Conservation (phyloP, 192 early-diverging fungal genomes). For the Radiomyces spectabilis region DNA sequence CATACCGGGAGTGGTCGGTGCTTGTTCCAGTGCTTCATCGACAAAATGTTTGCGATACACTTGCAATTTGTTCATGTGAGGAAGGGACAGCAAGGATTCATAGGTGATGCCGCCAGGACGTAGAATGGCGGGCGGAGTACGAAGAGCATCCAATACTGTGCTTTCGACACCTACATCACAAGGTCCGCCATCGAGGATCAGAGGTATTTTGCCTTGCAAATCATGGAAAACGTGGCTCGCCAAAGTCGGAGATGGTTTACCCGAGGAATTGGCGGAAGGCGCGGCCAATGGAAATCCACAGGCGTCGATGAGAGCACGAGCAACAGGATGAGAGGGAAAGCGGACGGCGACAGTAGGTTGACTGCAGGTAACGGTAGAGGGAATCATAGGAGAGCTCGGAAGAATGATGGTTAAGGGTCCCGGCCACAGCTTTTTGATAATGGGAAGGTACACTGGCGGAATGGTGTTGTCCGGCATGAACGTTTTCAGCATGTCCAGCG, state of each 20-base stretch:
- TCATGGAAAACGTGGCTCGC: conserved; percentile 86
- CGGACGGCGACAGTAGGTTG: conserved; percentile 85
- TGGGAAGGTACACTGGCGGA: conserved; percentile 58
- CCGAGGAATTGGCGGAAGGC: conserved; percentile 96
- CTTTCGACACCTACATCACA: conserved; percentile 89
- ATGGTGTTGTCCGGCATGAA: conserved; percentile 57
- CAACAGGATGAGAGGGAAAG: conserved; percentile 87
- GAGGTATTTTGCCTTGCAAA: conserved; percentile 67
- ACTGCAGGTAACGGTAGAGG: conserved; percentile 73
- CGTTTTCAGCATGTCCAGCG: conserved; percentile 76
- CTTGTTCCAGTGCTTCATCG: conserved; percentile 57
- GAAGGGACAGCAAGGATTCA: conserved; percentile 57
- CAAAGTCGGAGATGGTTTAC: conserved; percentile 88
- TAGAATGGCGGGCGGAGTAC: conserved; percentile 69
- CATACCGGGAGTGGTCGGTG: conserved; percentile 97
- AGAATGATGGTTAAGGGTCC: conserved; percentile 90
- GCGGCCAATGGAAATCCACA: conserved; percentile 91
- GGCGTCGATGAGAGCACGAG: conserved; percentile 76
- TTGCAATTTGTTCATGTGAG: conserved; percentile 56
- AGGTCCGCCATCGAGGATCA: conserved; percentile 85
- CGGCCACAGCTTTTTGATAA: conserved; percentile 79
- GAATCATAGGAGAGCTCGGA: conserved; percentile 62
- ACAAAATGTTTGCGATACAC: conserved; percentile 79
- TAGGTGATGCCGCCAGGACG: conserved; percentile 89
- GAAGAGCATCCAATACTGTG: conserved; percentile 87